phyloP scores from a whole-genome alignment of 1,284 basidiomycete species.

The Termitomyces sp. region DNA sequence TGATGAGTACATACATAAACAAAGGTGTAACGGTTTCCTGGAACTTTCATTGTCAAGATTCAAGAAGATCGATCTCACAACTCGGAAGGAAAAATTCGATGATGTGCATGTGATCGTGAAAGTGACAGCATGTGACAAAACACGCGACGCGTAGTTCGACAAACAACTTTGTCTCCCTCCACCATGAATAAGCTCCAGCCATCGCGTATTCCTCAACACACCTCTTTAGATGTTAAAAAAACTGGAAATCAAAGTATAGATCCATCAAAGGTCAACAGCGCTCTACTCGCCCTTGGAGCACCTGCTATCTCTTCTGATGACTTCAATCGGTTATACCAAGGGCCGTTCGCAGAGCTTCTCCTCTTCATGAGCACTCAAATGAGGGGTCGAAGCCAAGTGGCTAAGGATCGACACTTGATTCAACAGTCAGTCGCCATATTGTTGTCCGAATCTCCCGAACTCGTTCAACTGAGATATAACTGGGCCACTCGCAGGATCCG shows the following conservation, averaged over 20 bases:
- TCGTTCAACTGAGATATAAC: background rate
- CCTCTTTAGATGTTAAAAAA: background rate
- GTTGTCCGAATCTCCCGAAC: background rate
- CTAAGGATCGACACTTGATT: conserved; percentile 14
- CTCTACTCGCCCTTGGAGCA: conserved; percentile 20
- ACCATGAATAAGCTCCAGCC: background rate
- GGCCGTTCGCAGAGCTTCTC: conserved; percentile 21
- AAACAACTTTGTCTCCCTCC: background rate
- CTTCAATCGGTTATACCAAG: conserved; percentile 20
- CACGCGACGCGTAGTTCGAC: background rate
- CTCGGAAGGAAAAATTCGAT: no score
- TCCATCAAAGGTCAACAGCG: conserved; percentile 7
- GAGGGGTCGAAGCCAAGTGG: conserved; percentile 19
- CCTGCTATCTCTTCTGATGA: conserved; percentile 20
- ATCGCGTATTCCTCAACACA: conserved; percentile 10
- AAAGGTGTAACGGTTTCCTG: no score
- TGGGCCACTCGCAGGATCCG: background rate
- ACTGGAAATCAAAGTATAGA: background rate
- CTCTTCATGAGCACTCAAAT: conserved; percentile 22
- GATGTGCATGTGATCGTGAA: background rate
- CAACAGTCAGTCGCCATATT: conserved; percentile 11
- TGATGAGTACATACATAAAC: no score
- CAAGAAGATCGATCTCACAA: no score
- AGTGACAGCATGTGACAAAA: background rate
- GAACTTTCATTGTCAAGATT: no score